These are phyloP conservation scores for Pneumocystis sp. DNA, from an alignment of 1,139 yeast genomes.

Conservation along the genomic window DNA sequence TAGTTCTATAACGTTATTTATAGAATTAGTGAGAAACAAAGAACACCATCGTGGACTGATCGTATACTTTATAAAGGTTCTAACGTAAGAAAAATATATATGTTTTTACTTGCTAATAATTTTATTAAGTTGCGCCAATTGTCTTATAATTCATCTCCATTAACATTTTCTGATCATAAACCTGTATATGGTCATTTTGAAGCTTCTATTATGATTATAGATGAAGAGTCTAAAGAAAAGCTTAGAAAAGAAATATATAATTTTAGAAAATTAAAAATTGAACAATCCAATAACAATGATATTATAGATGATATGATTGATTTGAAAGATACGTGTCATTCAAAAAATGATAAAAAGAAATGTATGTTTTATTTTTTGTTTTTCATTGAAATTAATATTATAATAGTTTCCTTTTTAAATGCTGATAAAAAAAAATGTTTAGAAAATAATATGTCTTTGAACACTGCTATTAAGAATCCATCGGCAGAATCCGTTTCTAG, in stretches of 20 bases:
- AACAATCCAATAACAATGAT: not conserved
- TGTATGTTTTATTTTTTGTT: not conserved
- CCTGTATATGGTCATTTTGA: conserved; percentile 75
- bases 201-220: conserved; percentile 53
- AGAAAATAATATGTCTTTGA: not conserved
- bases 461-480: not conserved
- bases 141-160: conserved; percentile 44
- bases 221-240: conserved; percentile 44
- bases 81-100: conserved; percentile 17
- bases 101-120: not conserved
- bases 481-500: not conserved
- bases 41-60: conserved; percentile 97
- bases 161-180: conserved; percentile 78
- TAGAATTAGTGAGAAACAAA: conserved; percentile 63
- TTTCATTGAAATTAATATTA: not conserved
- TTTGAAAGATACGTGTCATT: not conserved
- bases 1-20: not conserved
- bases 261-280: conserved; percentile 25
- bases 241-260: conserved; percentile 48
- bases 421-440: not conserved
- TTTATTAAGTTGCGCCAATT: conserved; percentile 36
- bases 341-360: not conserved
- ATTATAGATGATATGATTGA: not conserved
- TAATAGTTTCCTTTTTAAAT: not conserved
- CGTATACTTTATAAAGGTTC: conserved; percentile 44